Percentiles rank a stretch among this genome's conserved stretches.
phyloP scores from a whole-genome alignment of 768 basidiomycete genomes.

The Mycena crocata region DNA sequence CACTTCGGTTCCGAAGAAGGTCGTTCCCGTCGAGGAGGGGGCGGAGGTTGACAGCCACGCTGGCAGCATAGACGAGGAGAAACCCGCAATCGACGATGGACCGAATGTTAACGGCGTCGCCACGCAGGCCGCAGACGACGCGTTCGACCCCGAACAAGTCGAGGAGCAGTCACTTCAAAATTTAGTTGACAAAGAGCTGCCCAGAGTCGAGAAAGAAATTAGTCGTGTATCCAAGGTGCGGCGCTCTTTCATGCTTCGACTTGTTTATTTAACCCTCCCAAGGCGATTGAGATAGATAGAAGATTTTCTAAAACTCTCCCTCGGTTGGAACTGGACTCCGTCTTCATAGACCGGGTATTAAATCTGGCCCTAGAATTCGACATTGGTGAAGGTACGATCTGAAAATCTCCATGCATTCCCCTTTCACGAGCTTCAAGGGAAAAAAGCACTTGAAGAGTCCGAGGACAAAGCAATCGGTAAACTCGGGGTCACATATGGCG shows the following conservation, averaged over 20 bases:
- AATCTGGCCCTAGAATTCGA: slow-evolving; percentile 56
- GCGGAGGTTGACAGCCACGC: slow-evolving; percentile 25
- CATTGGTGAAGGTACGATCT: slow-evolving; percentile 44
- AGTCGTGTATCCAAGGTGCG: too few relatives aligned
- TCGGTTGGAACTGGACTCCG: slow-evolving; percentile 69
- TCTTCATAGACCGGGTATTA: slow-evolving; percentile 69
- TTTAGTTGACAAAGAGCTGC: slow-evolving; percentile 86
- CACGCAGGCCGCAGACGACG: slow-evolving; percentile 36
- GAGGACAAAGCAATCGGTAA: slow-evolving; percentile 79
- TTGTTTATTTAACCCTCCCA: slow-evolving; percentile 38
- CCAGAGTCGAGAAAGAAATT: slow-evolving; percentile 91
- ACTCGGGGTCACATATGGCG: slow-evolving; percentile 85
- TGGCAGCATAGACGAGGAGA: slow-evolving; percentile 40
- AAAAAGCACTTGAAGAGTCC: slow-evolving; percentile 59
- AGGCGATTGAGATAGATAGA: slow-evolving; percentile 88
- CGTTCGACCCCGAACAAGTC: slow-evolving; percentile 50
- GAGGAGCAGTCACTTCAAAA: slow-evolving; percentile 73
- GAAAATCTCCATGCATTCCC: neutral
- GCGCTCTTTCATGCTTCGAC: slow-evolving; percentile 2
- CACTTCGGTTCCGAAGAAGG: slow-evolving; percentile 86
- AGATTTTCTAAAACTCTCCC: slow-evolving; percentile 75
- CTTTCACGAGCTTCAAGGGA: slow-evolving; percentile 39
- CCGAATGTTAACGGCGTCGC: slow-evolving; percentile 15
- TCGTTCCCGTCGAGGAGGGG: slow-evolving; percentile 46
- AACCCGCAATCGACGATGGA: slow-evolving; percentile 26